phyloP scores from a whole-genome alignment of 768 basidiomycete genomes.

The Candolleomyces aberdarensis region DNA sequence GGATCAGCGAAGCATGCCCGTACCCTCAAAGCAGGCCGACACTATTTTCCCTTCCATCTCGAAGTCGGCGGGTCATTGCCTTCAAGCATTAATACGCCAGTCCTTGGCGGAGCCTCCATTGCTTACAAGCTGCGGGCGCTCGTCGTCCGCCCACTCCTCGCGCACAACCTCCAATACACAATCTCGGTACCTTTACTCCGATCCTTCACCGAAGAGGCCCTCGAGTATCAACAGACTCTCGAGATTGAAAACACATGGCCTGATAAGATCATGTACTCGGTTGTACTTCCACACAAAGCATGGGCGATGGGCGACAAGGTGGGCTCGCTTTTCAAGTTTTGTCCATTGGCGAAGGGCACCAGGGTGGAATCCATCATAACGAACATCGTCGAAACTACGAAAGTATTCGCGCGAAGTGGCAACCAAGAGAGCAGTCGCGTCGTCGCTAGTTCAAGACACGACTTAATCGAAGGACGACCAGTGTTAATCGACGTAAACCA shows the following conservation, averaged over 20 bases:
- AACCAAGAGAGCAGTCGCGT: conserved; percentile 59
- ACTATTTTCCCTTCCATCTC: conserved; percentile 89
- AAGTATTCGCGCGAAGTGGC: conserved; percentile 51
- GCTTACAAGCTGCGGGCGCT: conserved; percentile 88
- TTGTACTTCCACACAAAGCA: conserved; percentile 93
- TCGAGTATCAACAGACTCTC: conserved; percentile 94
- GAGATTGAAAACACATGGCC: conserved; percentile 99
- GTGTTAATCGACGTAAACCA: conserved; percentile 30
- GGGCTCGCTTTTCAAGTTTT: conserved; percentile 81
- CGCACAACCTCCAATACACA: conserved; percentile 52
- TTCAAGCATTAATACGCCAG: conserved; percentile 60
- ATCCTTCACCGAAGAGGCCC: conserved; percentile 73
- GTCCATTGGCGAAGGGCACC: conserved; percentile 83
- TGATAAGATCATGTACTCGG: conserved; percentile 92
- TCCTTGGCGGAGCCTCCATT: conserved; percentile 60
- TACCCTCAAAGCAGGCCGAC: conserved; percentile 94
- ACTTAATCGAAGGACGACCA: conserved; percentile 60
- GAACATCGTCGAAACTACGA: conserved; percentile 71
- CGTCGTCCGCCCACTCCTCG: conserved; percentile 64
- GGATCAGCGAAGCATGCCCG: conserved; percentile 75
- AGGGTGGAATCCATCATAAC: conserved; percentile 64
- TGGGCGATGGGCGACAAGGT: conserved; percentile 89
- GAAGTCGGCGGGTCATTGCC: conserved; percentile 84
- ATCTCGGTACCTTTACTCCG: conserved; percentile 67
- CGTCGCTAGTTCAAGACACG: conserved; percentile 63